Evolutionary conservation across 768 basidiomycete genomes (phyloP), one percentile per base, ranked within the genome.

Genomic region (Pleurotus giganteus): DNA sequence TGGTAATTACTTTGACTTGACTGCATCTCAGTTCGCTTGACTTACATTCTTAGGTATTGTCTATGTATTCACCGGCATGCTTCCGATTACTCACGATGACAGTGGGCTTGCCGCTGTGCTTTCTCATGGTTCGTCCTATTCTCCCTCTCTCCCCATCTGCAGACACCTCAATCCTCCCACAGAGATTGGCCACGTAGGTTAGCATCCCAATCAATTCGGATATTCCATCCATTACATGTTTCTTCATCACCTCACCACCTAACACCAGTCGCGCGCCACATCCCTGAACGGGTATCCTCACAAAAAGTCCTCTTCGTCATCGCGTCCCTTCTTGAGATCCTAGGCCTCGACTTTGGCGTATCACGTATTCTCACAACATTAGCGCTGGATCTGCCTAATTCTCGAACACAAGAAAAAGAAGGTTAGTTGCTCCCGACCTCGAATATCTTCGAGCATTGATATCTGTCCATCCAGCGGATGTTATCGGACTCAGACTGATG

Each of bases 51-150:
- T 62, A 84, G 89, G 88, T 1, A 78, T 86, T 47, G 85, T 97
- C 51, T 79, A 94, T 28, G 89, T 98, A 8, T 96, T 91, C 64
- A 94, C 92, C 0, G 94, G 94, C 0, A 91, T 97, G 31, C 67
- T 97, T 3, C 91, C 89, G 0, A 71, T 94, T 4, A 86, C 85
- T 43, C 74, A 72, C 57, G 85, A 92, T 58, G 91, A 94, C 60
- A 80, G 88, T 61, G 92, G 91, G 0, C 72, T 98, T 0, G 91
- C 94, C 1, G 86, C 86, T 15, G 86, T 97, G 1, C 70, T 98
- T 2, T 83, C 89, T 0, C 94, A 97, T 66, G 92, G 93, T 89
- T 52, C 2, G 79, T 64, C 11, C 1, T 29, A 41, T 47, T 4
- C 26, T n/a, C 21, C 24, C 43, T 54, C 44, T 37, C 13, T 47